A percentile compares a stretch with the other conserved stretches of the same genome.
Conservation (phyloP, 768 basidiomycete genomes). For the Galerina sulciceps region DNA sequence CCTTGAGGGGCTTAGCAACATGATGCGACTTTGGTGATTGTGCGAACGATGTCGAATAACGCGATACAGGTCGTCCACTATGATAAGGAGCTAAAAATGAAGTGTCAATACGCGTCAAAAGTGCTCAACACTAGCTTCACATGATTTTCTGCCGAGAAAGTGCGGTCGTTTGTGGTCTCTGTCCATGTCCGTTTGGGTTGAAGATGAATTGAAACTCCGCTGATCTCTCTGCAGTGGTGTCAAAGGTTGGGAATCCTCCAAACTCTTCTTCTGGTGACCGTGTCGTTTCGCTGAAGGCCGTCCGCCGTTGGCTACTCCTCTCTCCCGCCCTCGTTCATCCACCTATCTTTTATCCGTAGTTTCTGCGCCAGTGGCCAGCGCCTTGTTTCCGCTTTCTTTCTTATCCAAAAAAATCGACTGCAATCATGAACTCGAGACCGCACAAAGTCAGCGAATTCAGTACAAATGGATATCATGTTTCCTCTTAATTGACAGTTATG, state of each 20-base stretch:
- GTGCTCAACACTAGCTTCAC: constrained; percentile 7
- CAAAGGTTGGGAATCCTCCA: constrained; percentile 8
- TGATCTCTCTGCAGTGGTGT: constrained; percentile 23
- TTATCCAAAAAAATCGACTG: constrained; percentile 20
- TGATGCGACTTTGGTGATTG: constrained; percentile 4
- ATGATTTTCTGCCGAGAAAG: constrained; percentile 8
- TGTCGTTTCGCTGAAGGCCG: constrained; percentile 20
- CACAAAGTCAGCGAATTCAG: constrained; percentile 57
- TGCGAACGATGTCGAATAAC: constrained; percentile 7
- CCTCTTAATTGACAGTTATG: constrained; percentile 5
- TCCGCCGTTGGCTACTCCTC: constrained; percentile 17
- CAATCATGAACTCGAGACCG: constrained; percentile 71
- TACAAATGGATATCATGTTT: constrained; percentile 4
- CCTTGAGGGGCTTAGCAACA: constrained; percentile 1
- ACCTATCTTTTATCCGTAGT: constrained; percentile 5
- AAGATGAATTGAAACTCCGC: constrained; percentile 47
- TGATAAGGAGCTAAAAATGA: constrained; percentile 10
- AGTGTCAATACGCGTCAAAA: constrained; percentile 6
- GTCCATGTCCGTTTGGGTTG: constrained; percentile 21
- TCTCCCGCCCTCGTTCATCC: constrained; percentile 23
- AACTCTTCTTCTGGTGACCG: constrained; percentile 22
- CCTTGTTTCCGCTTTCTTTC: constrained; percentile 17
- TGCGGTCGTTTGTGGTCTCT: constrained; percentile 11
- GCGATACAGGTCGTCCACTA: constrained; percentile 12
- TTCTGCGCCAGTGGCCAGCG: constrained; percentile 22